phyloP scores from a whole-genome alignment of 2,329 filamentous ascomycete species.

The Pseudocercospora pini-densiflorae region DNA sequence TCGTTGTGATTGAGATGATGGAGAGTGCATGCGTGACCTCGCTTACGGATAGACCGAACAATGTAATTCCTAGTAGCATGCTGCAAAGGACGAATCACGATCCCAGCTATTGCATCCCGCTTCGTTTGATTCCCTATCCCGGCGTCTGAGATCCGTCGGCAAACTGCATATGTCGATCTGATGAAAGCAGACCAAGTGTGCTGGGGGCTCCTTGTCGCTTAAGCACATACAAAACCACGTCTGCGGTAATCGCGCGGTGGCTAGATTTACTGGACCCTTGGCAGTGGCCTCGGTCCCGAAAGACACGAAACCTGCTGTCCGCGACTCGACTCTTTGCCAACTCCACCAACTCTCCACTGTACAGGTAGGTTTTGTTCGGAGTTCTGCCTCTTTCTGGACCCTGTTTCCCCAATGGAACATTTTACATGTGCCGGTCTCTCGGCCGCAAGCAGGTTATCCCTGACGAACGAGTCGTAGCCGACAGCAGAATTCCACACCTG shows the following conservation, averaged over 20 bases:
- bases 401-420: background rate
- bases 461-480: constrained; percentile 4
- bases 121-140: background rate
- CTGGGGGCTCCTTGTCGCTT: background rate
- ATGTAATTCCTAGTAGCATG: background rate
- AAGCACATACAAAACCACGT: background rate
- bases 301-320: background rate
- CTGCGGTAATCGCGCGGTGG: background rate
- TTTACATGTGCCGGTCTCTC: background rate
- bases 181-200: background rate
- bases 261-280: background rate
- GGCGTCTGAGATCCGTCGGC: constrained; percentile 1
- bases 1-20: background rate
- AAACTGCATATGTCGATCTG: background rate
- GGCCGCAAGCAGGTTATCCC: background rate
- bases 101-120: background rate
- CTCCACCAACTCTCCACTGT: background rate
- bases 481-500: background rate
- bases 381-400: background rate
- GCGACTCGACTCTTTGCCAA: background rate
- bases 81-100: background rate
- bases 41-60: background rate
- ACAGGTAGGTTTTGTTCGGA: background rate
- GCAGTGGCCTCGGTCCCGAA: background rate
- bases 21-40: background rate